phyloP scores from a whole-genome alignment of 176 grass and related monocot species.

The Aechmea fasciata region DNA sequence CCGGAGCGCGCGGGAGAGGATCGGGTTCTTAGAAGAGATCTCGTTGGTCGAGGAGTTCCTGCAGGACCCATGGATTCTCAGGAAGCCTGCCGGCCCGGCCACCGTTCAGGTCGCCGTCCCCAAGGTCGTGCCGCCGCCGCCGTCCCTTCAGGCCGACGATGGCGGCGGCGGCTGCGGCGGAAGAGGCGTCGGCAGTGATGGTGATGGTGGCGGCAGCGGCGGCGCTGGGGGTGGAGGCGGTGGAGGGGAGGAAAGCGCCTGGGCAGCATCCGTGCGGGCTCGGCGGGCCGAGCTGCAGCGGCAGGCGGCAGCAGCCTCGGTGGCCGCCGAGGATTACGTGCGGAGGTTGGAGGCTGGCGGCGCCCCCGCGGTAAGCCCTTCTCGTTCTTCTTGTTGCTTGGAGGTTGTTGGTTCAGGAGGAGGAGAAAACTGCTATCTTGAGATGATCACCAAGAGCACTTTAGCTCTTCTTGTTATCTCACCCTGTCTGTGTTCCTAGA shows the following conservation, averaged over 20 bases:
- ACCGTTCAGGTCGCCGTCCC: conserved; percentile 71
- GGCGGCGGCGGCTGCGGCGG: background rate
- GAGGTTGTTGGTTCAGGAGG: background rate
- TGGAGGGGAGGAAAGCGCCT: background rate
- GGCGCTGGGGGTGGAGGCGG: background rate
- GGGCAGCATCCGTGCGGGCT: conserved; percentile 11
- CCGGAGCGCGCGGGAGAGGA: background rate
- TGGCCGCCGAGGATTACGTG: conserved; percentile 46
- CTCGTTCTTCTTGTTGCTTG: background rate
- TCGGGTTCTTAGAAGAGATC: conserved; percentile 23
- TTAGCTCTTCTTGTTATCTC: too few species aligned
- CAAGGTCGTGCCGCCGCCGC: conserved; percentile 20
- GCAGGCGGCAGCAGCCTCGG: conserved; percentile 35
- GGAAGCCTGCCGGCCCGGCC: background rate
- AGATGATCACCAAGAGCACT: too few species aligned
- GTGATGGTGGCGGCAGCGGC: background rate
- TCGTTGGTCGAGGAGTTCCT: conserved; percentile 50
- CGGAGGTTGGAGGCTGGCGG: conserved; percentile 38
- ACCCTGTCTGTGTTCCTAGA: too few species aligned
- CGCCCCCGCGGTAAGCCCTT: conserved; percentile 38
- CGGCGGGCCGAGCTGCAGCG: conserved; percentile 40
- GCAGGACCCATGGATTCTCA: conserved; percentile 54
- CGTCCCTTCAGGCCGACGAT: too few species aligned
- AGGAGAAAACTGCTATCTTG: background rate
- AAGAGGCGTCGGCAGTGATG: background rate